Percentiles rank a stretch among this genome's conserved stretches.
Conservation (phyloP, 495 filamentous ascomycete species). For the Penicillium crystallinum region DNA sequence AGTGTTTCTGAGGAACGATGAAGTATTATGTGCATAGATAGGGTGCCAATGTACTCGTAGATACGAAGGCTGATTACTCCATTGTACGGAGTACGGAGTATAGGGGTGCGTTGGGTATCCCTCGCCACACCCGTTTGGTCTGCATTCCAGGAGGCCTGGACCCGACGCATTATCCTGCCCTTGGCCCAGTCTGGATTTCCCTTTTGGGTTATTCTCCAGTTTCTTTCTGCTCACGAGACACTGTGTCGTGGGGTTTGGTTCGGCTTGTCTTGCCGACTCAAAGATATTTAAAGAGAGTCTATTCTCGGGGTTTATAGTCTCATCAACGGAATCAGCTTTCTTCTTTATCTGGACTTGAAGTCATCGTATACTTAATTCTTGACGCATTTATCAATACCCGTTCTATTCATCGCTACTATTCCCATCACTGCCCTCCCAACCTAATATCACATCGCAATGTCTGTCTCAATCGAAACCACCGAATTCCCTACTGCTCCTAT, state of each 20-base stretch:
- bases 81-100: neutral
- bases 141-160: conserved; percentile 4
- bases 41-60: too few species aligned
- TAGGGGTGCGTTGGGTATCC: neutral
- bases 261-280: neutral
- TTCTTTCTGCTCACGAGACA: conserved; percentile 10
- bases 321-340: neutral
- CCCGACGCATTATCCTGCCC: neutral
- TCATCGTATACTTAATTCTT: neutral
- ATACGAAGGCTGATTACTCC: too few species aligned
- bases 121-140: conserved; percentile 3
- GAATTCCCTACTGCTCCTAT: conserved; percentile 22
- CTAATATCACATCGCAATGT: conserved; percentile 24
- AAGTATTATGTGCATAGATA: too few species aligned
- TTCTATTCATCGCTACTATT: neutral
- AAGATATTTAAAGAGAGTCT: conserved; percentile 6
- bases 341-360: neutral
- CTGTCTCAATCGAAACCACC: conserved; percentile 38
- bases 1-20: too few species aligned
- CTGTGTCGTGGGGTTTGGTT: neutral
- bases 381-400: neutral
- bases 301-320: neutral
- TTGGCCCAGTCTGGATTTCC: conserved; percentile 6
- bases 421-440: neutral
- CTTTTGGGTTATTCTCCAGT: neutral